Evolutionary conservation across 208 protist species (phyloP).

Genomic region (Novymonas esmeraldas): DNA sequence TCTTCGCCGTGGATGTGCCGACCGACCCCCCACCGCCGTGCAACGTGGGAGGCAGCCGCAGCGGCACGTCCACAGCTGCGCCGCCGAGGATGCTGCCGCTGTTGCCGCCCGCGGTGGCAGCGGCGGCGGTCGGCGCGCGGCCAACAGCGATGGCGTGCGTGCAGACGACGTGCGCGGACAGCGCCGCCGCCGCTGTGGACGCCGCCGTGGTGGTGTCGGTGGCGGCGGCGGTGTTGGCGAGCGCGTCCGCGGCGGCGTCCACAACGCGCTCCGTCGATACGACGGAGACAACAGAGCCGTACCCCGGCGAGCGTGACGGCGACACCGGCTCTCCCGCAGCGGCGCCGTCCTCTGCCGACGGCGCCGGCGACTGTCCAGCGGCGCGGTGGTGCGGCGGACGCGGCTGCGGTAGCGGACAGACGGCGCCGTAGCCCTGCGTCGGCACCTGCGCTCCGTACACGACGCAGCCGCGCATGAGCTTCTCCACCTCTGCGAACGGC

Average conservation of each 20-base stretch:
- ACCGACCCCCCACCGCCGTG: too few relatives aligned
- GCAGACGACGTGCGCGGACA: conserved; percentile 3
- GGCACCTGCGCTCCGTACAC: conserved; percentile 29
- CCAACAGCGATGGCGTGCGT: conserved; percentile 16
- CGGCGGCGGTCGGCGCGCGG: not conserved
- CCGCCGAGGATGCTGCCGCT: not conserved
- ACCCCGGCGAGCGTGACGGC: not conserved
- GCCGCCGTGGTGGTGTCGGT: not conserved
- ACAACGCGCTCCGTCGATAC: not conserved
- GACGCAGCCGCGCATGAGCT: conserved; percentile 20
- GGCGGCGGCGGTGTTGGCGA: not conserved
- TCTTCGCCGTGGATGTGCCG: too few relatives aligned
- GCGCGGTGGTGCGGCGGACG: too few relatives aligned
- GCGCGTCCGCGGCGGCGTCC: too few relatives aligned
- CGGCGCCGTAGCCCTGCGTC: conserved; percentile 5
- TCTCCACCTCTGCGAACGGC: conserved; percentile 5
- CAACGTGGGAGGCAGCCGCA: too few relatives aligned
- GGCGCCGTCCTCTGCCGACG: too few relatives aligned
- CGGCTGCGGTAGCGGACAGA: conserved; percentile 14
- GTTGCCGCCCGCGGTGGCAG: not conserved
- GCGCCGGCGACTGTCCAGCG: too few relatives aligned
- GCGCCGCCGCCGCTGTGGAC: not conserved
- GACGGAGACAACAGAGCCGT: not conserved
- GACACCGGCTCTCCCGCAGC: too few relatives aligned
- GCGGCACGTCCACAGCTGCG: too few relatives aligned